These are phyloP conservation scores for Penicillium salamii DNA, from an alignment of 495 filamentous ascomycete genomes.

Conservation along the genomic window DNA sequence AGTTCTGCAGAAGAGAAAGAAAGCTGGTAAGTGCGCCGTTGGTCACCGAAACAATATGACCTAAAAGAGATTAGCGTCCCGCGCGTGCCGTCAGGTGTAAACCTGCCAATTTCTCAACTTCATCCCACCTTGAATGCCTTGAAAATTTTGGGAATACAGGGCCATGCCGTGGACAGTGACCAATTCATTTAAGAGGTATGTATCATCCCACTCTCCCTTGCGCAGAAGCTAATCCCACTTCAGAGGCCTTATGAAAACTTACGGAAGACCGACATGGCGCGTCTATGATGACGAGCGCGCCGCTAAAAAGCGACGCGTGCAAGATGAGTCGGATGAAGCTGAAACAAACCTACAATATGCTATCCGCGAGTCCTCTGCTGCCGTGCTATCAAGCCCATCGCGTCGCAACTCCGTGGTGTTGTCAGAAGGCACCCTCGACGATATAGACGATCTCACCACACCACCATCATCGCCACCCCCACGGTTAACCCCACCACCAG, in stretches of 20 bases:
- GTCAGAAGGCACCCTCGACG: constrained; percentile 47
- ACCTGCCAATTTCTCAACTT: constrained; percentile 11
- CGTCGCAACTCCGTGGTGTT: constrained; percentile 46
- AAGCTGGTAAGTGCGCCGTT: not conserved
- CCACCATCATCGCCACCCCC: constrained; percentile 54
- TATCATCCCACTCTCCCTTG: no score
- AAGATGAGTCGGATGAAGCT: constrained; percentile 44
- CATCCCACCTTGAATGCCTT: constrained; percentile 18
- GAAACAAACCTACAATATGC: constrained; percentile 47
- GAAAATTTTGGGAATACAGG: constrained; percentile 15
- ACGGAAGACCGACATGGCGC: constrained; percentile 49
- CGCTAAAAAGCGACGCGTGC: constrained; percentile 48
- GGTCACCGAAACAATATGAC: constrained; percentile 26
- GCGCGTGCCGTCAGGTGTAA: constrained; percentile 31
- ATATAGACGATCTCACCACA: constrained; percentile 45
- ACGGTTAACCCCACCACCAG: constrained; percentile 54
- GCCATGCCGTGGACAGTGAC: constrained; percentile 57
- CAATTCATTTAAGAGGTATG: constrained; percentile 56
- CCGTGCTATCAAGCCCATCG: constrained; percentile 48
- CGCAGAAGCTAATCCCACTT: not conserved
- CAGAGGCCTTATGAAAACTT: constrained; percentile 54
- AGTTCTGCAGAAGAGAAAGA: not conserved
- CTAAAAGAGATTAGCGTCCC: constrained; percentile 30
- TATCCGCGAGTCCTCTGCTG: constrained; percentile 49
- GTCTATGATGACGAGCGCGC: constrained; percentile 48